Evolutionary conservation across 768 basidiomycete species (phyloP).

Genomic region (Termitomyces sp.): DNA sequence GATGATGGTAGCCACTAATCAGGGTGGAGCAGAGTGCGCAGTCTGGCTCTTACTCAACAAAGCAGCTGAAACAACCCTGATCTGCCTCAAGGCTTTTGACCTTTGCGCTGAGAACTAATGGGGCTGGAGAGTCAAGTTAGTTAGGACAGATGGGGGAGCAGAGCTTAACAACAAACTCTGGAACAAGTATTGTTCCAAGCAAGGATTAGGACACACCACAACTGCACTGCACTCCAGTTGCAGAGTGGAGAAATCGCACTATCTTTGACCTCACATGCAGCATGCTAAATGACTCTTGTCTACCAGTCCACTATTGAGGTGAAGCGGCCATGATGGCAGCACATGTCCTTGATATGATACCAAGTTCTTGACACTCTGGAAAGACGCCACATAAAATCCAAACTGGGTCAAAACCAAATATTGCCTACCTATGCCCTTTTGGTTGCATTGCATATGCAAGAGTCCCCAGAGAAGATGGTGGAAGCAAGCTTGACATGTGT

Average conservation of each 20-base stretch:
- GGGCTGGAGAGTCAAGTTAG: not conserved
- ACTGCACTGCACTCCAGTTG: not conserved
- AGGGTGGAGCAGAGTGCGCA: not conserved
- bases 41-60: not conserved
- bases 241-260: not conserved
- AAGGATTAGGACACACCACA: not conserved
- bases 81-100: not conserved
- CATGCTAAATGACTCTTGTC: not conserved
- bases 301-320: not conserved
- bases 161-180: not conserved
- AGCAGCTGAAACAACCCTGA: not conserved
- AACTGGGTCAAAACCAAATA: not conserved
- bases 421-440: not conserved
- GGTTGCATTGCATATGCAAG: not conserved
- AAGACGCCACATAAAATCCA: not conserved
- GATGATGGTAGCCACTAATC: not conserved
- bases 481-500: not conserved
- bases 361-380: not conserved
- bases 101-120: not conserved
- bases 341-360: not conserved
- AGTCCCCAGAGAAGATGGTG: not conserved
- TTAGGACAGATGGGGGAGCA: not conserved
- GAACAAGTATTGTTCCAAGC: not conserved
- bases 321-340: not conserved
- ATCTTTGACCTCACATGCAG: not conserved